Evolutionary conservation across 2,329 filamentous ascomycete genomes (phyloP).

Genomic region (Colletotrichum lini): DNA sequence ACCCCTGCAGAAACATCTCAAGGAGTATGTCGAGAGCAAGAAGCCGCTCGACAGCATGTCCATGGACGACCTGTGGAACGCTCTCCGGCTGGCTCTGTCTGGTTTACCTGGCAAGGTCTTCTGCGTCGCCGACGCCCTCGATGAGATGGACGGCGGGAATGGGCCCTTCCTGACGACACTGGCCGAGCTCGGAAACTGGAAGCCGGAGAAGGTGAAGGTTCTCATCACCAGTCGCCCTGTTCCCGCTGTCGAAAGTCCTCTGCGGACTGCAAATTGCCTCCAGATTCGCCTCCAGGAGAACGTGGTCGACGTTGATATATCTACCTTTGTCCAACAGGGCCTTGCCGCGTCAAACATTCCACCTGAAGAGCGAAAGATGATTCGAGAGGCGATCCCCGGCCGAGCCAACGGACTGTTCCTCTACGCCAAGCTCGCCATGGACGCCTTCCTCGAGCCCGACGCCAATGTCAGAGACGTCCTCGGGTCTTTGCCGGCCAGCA

Average conservation of each 20-base stretch:
- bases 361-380: conserved; percentile 43
- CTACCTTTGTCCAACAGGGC: conserved; percentile 51
- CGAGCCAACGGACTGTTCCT: conserved; percentile 60
- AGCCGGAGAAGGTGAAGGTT: conserved; percentile 55
- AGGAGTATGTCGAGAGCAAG: conserved; percentile 27
- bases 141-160: conserved; percentile 61
- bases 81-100: conserved; percentile 47
- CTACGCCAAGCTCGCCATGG: conserved; percentile 60
- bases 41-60: conserved; percentile 42
- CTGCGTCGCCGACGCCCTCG: conserved; percentile 60
- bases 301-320: conserved; percentile 57
- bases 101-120: conserved; percentile 49
- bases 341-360: conserved; percentile 43
- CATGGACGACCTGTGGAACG: conserved; percentile 49
- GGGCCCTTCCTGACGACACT: conserved; percentile 54
- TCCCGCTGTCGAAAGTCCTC: conserved; percentile 47
- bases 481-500: conserved; percentile 51
- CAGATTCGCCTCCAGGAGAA: conserved; percentile 55
- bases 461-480: conserved; percentile 48
- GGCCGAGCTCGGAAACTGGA: conserved; percentile 49
- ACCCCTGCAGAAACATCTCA: conserved; percentile 47
- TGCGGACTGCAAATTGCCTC: conserved; percentile 48
- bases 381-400: conserved; percentile 51
- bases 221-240: conserved; percentile 60
- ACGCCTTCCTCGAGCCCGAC: conserved; percentile 51